Base-by-base conservation (phyloP, 345 rosid genomes). In the Populus simonii region DNA sequence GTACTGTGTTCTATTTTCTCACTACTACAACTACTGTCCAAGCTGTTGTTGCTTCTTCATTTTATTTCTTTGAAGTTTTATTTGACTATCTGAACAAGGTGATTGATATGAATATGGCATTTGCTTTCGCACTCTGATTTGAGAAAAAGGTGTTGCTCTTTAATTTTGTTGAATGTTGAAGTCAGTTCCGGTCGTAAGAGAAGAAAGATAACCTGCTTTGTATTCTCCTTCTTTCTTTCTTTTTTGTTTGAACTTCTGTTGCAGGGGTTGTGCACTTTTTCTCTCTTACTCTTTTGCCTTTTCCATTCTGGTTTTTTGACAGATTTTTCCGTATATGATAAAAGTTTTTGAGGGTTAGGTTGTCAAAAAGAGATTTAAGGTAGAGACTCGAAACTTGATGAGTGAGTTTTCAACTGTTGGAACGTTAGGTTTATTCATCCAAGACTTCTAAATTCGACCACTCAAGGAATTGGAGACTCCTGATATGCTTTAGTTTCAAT, bases 1-100 rank as follows among this genome's bases (percentile, higher is more conserved):
- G 80, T 70, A 68, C 76, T 81, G 45, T 72, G 68, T 73, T 35
- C 83, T 80, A 53, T 63, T 77, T 76, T 68, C 80, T 29, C 47
- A 67, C 27, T 72, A 80, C 70, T 73, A 13, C 31, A 23, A 22
- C 55, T 22, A 9, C 20, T 39, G 15, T 59, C 25, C 35, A 8
- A 1, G 27, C 51, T 15, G 2, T 23, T 73, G 8, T 38, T 38
- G 55, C 0, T 41, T 39, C n/a, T 6, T 55, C 12, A 12, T 73
- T 73, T 73, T 27, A 17, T 49, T 18, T 49, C 63, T 31, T 43
- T 23, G 15, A 43, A 15, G 8, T n/a, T 8, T 71, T 20, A 16
- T 7, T n/a, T 33, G 29, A 16, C 8, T 18, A 49, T 29, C 53
- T 47, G 23, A 47, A 45, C 27, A 49, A 9, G 55, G 53, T 29